Evolutionary conservation across 805 yeast genomes (phyloP).

Genomic region (Babjeviella inositovora): DNA sequence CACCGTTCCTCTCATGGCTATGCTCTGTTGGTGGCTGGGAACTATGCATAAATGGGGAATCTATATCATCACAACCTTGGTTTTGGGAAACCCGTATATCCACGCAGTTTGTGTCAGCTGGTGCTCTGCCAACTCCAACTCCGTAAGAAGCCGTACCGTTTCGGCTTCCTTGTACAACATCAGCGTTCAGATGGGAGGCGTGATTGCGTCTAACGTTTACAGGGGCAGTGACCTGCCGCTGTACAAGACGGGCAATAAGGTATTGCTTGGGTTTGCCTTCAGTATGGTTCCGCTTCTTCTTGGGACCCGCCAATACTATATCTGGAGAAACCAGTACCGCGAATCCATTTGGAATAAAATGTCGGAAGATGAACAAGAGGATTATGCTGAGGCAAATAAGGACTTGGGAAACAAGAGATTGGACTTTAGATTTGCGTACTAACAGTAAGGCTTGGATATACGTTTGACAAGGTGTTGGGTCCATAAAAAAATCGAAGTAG

Average conservation of each 20-base stretch:
- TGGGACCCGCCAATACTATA: slow-evolving; percentile 17
- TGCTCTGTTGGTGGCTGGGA: slow-evolving; percentile 20
- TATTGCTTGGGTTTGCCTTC: slow-evolving; percentile 16
- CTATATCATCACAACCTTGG: slow-evolving; percentile 16
- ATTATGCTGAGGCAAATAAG: slow-evolving; percentile 23
- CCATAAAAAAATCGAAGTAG: no score
- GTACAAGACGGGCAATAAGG: slow-evolving; percentile 40
- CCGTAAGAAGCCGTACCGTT: slow-evolving; percentile 49
- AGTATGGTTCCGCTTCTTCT: slow-evolving; percentile 13
- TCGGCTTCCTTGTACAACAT: slow-evolving; percentile 52
- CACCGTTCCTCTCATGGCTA: slow-evolving; percentile 13
- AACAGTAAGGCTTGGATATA: no score
- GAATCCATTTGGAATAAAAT: slow-evolving; percentile 32
- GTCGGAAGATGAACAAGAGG: slow-evolving; percentile 28
- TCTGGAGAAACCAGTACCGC: slow-evolving; percentile 21
- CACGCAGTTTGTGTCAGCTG: slow-evolving; percentile 42
- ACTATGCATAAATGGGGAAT: slow-evolving; percentile 25
- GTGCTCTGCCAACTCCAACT: slow-evolving; percentile 46
- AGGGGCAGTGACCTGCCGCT: slow-evolving; percentile 38
- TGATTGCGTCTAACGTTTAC: slow-evolving; percentile 40
- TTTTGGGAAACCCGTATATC: slow-evolving; percentile 27
- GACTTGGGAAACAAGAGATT: slow-evolving; percentile 45
- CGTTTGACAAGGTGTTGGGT: no score
- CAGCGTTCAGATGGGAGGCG: slow-evolving; percentile 41
- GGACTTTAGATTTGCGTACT: slow-evolving; percentile 23